Evolutionary conservation across 2,329 filamentous ascomycete genomes (phyloP).

Genomic region (Pleomassaria siparia): DNA sequence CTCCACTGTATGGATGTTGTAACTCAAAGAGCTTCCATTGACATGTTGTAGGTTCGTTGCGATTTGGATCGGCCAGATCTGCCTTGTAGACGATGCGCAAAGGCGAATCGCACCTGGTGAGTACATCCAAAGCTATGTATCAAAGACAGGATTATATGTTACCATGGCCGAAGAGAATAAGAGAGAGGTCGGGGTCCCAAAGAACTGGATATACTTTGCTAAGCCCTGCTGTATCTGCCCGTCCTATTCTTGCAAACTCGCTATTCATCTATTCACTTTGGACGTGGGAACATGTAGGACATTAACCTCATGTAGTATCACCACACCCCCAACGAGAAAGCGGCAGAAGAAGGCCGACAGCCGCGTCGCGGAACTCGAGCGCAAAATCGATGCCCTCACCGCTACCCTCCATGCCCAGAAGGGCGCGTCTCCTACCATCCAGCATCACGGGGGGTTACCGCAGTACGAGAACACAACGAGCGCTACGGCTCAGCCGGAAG

Average conservation of each 20-base stretch:
- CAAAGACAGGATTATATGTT: background rate
- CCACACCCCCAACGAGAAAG: constrained; percentile 72
- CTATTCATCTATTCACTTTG: too few species aligned
- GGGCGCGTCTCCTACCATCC: constrained; percentile 14
- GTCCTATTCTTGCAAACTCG: too few species aligned
- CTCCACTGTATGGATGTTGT: too few species aligned
- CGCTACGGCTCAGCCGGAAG: constrained; percentile 22
- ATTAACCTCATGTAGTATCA: constrained; percentile 26
- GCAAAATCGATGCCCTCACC: constrained; percentile 87
- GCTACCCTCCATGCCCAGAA: constrained; percentile 69
- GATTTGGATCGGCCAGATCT: constrained; percentile 71
- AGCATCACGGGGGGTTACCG: constrained; percentile 26
- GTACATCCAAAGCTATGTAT: constrained; percentile 42
- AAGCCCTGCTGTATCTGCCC: too few species aligned
- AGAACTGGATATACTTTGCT: too few species aligned
- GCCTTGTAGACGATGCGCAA: constrained; percentile 67
- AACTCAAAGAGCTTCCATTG: constrained; percentile 3
- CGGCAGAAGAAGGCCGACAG: constrained; percentile 91
- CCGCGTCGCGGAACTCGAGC: constrained; percentile 85
- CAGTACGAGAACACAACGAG: constrained; percentile 17
- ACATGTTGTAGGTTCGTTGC: constrained; percentile 66
- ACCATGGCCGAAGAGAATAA: too few species aligned
- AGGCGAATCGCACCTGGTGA: constrained; percentile 75
- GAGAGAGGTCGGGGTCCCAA: too few species aligned
- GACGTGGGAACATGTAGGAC: too few species aligned